Base-by-base conservation (phyloP, 441 rosid species). In the Pelargonium australe region DNA sequence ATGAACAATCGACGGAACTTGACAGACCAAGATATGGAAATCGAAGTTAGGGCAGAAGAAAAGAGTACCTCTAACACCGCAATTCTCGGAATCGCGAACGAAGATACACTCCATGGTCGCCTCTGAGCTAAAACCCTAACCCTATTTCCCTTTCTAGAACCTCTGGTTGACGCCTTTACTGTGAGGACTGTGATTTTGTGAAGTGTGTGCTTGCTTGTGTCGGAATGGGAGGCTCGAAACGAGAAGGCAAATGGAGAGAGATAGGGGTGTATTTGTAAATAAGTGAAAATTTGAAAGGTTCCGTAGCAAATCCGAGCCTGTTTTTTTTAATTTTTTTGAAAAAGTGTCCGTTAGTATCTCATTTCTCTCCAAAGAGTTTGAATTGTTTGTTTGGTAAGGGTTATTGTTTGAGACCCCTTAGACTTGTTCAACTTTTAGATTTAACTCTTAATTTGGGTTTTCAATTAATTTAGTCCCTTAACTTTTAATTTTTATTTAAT, bases 241-340 rank as follows among this genome's bases (percentile, higher is more conserved):
- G 9, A 23, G 63, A 31, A 16, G 37, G 44, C 60, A 53, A 69
- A 63, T 31, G 16, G 2, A 9, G 60, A n/a, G 23, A 0, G 1
- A 14, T 20, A 6, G 4, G 58, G 44, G 23, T 34, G 1, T 0
- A 14, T 14, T 57, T 16, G 62, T 57, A 57, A 57, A 57, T 34
- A 34, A 34, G 37, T 34, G 5, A 47, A 14, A 14, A 14, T 7
- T 6, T 12, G 7, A 14, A 25, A 34, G 72, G 64, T 31, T 69
- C 77, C 77, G 31, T 67, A 62, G 14, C 73, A 28, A 31, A 0
- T 5, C 72, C 77, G 77, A 67, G 58, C 74, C 75, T 77, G 23
- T 20, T 20, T 20, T 20, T 20, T 20, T 20, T 1, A 20, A 20
- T 19, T 57, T 58, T 68, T 66, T 19, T 55, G 20, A 57, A 16